Evolutionary conservation across 768 basidiomycete genomes (phyloP), one percentile per base, ranked within the genome.

Genomic region (Pisolithus albus): DNA sequence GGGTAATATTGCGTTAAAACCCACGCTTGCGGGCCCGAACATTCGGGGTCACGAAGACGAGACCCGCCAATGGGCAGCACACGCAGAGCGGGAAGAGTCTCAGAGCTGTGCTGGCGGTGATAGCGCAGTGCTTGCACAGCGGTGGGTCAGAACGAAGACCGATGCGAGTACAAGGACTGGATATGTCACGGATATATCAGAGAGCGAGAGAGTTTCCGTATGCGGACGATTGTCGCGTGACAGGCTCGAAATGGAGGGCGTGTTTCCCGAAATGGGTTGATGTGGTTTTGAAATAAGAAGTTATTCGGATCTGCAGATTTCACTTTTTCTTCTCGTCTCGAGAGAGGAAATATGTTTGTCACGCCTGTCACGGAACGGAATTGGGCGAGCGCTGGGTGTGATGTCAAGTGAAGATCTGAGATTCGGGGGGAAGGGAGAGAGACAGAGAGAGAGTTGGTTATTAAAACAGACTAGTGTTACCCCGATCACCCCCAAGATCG

Each of bases 241-340:
- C 24, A 16, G 15, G 23, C 58, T 34, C 5, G 30, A 54, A 56
- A 51, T 46, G 51, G 61, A 18, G 47, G 49, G 21, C 30, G 38
- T 54, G 37, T 32, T 58, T 57, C 47, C 28, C 5, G 28, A 18
- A 10, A 23, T 39, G 54, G 54, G 64, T 51, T 36, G 26, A 26
- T 5, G 26, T 26, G 26, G 26, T 26, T 26, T 26, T 26, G 50
- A n/a, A 30, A 44, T 37, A 51, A 26, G 37, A 46, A 54, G 61
- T 65, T 66, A 61, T 57, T 56, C 64, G 58, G 65, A 66, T 66
- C 65, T 66, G 60, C 65, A 65, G 61, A 67, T 66, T 49, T 39
- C 18, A 34, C 34, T 34, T 36, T 28, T 43, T 32, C 47, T 24
- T 46, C 5, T 49, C 47, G 41, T 23, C 21, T 23, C 21, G 21